A percentile compares a stretch with the other conserved stretches of the same genome.
Conservation (phyloP, 352 stramenopile species). For the Phytopythium litorale region DNA sequence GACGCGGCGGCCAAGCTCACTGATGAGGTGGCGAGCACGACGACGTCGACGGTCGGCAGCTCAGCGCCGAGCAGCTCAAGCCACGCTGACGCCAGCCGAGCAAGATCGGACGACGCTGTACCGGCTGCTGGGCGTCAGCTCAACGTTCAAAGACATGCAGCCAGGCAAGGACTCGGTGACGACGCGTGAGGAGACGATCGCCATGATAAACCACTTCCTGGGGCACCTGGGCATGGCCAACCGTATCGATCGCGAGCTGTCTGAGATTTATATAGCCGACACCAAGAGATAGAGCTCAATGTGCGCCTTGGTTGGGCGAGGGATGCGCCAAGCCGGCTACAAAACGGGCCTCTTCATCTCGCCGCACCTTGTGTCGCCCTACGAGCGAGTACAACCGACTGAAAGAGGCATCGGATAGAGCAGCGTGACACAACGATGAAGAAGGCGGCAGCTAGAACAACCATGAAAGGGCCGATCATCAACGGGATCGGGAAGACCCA, state of each 20-base stretch:
- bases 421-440: neutral
- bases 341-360: slow-evolving; percentile 94
- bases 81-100: slow-evolving; percentile 12
- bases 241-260: slow-evolving; percentile 44
- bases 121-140: slow-evolving; percentile 54
- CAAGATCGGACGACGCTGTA: slow-evolving; percentile 54
- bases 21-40: slow-evolving; percentile 14
- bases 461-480: slow-evolving; percentile 4
- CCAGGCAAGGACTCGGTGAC: slow-evolving; percentile 63
- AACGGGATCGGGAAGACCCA: slow-evolving; percentile 24
- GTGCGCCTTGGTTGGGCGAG: slow-evolving; percentile 79
- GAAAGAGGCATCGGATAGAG: neutral
- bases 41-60: slow-evolving; percentile 7
- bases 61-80: slow-evolving; percentile 20
- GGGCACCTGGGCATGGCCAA: slow-evolving; percentile 40
- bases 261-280: slow-evolving; percentile 91
- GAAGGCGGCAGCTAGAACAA: slow-evolving; percentile 2
- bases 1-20: neutral
- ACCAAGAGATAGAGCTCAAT: slow-evolving; percentile 97
- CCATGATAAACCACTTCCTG: slow-evolving; percentile 83
- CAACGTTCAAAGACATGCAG: slow-evolving; percentile 65
- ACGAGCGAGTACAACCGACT: slow-evolving; percentile 84
- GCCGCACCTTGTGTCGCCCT: slow-evolving; percentile 92
- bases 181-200: slow-evolving; percentile 70
- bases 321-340: slow-evolving; percentile 68